These are phyloP conservation scores for Penicillium corylophilum DNA, from an alignment of 2,329 filamentous ascomycete species.

Conservation along the genomic window DNA sequence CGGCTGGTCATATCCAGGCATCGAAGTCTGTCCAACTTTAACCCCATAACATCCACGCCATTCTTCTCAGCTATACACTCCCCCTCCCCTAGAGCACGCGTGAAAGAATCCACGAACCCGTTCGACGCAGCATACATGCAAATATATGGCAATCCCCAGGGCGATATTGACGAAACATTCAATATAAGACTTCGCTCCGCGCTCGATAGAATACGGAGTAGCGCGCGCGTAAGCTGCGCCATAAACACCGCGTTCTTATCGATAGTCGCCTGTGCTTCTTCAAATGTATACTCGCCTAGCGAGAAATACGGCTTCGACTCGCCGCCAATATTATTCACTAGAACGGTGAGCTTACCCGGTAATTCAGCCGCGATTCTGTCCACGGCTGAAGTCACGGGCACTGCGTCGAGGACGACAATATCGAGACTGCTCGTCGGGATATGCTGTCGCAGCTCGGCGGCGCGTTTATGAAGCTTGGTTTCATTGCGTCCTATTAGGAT, in stretches of 20 bases:
- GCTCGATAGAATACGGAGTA: slow-evolving; percentile 48
- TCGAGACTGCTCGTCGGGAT: slow-evolving; percentile 39
- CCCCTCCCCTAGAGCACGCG: slow-evolving; percentile 38
- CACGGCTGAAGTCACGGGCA: slow-evolving; percentile 21
- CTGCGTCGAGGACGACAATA: slow-evolving; percentile 48
- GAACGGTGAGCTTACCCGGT: slow-evolving; percentile 44
- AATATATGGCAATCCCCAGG: slow-evolving; percentile 50
- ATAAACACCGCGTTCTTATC: slow-evolving; percentile 54
- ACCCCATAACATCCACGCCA: slow-evolving; percentile 41
- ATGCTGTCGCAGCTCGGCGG: slow-evolving; percentile 38
- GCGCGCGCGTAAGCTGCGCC: slow-evolving; percentile 47
- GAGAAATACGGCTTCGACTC: slow-evolving; percentile 33
- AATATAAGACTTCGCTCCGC: slow-evolving; percentile 47
- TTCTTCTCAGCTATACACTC: slow-evolving; percentile 44
- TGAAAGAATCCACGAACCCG: slow-evolving; percentile 46
- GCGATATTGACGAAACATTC: slow-evolving; percentile 51
- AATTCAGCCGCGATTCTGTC: slow-evolving; percentile 27
- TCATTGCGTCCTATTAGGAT: slow-evolving; percentile 58
- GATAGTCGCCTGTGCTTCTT: slow-evolving; percentile 45
- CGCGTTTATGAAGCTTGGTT: slow-evolving; percentile 48
- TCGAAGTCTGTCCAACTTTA: slow-evolving; percentile 38
- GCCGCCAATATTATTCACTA: slow-evolving; percentile 60
- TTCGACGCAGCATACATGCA: slow-evolving; percentile 49
- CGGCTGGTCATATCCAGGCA: slow-evolving; percentile 23
- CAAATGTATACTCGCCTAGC: slow-evolving; percentile 37